Percentiles rank a stretch among this genome's conserved stretches.
Evolutionary conservation across 2,329 filamentous ascomycete genomes (phyloP).

Genomic region (Claviceps digitariae): DNA sequence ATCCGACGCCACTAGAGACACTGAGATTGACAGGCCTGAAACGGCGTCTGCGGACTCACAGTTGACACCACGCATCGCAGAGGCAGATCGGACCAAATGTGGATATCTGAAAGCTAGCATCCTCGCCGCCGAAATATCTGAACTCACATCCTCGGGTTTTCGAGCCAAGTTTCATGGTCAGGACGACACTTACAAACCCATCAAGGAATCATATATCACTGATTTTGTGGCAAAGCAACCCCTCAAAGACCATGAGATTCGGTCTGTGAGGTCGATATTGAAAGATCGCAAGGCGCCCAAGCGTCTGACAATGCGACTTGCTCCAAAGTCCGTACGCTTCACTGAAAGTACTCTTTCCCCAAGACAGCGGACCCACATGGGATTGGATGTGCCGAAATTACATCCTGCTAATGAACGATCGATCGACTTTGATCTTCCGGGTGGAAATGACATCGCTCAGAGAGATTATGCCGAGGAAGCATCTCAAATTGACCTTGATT

Average conservation of each 20-base stretch:
- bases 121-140: constrained; percentile 5
- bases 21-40: not conserved
- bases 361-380: constrained; percentile 13
- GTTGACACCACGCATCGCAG: not conserved
- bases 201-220: constrained; percentile 10
- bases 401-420: constrained; percentile 1
- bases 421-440: not conserved
- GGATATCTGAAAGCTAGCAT: constrained; percentile 6
- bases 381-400: constrained; percentile 13
- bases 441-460: not conserved
- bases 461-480: not conserved
- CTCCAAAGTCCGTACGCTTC: constrained; percentile 18
- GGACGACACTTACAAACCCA: constrained; percentile 10
- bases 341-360: constrained; percentile 15
- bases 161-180: constrained; percentile 10
- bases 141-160: constrained; percentile 10
- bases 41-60: not conserved
- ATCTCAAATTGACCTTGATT: not conserved
- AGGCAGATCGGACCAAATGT: constrained; percentile 4
- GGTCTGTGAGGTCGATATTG: constrained; percentile 16
- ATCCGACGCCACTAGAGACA: not conserved
- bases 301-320: constrained; percentile 12
- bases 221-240: constrained; percentile 12
- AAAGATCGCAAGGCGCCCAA: constrained; percentile 16
- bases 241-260: constrained; percentile 9